Evolutionary conservation across 805 yeast genomes (phyloP), one percentile per base, ranked within the genome.

Genomic region (Myxozyma vanderwaltii): DNA sequence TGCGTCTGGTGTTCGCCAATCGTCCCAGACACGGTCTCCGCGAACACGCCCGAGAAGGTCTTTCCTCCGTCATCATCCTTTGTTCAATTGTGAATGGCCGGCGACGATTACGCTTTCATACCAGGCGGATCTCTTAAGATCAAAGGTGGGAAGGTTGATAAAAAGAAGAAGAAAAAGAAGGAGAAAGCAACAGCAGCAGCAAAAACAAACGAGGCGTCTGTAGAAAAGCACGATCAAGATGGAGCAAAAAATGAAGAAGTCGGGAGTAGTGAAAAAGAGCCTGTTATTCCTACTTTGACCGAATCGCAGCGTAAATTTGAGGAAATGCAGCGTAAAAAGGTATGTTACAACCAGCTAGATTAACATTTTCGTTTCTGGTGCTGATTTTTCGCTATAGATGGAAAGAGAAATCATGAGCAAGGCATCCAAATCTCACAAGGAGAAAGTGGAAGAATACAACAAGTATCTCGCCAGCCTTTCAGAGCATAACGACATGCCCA

Each of bases 401-500:
- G 68, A 65, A 41, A 57, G 63, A 21, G 54, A 46, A 38, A 51
- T 67, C 21, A 33, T 48, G 54, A 65, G 56, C 36, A 59, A 63
- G 17, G 65, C 68, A 7, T 56, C 66, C 15, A 67, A 67, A 41
- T 61, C 69, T 7, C 66, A 64, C 55, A 54, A 65, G 21, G 66
- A 67, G 38, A 54, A 59, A 29, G 58, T 67, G 0, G 59, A 68
- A 39, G 71, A 68, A 40, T 68, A 68, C 50, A 68, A 68, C 53
- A 51, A 63, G 27, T 68, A 68, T 44, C 55, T 68, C 21, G 53
- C 61, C 41, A 51, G 58, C 24, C 57, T 68, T 15, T 65, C 63
- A 7, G 70, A 68, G 29, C 71, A 68, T 47, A 50, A 68, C 39
- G 70, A 68, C 21, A 67, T 68, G 70, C 70, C 70, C 5, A 65